A percentile compares a stretch with the other conserved stretches of the same genome.
Conservation (phyloP, 108 stramenopile species). For the Schizochytrium sp. region DNA sequence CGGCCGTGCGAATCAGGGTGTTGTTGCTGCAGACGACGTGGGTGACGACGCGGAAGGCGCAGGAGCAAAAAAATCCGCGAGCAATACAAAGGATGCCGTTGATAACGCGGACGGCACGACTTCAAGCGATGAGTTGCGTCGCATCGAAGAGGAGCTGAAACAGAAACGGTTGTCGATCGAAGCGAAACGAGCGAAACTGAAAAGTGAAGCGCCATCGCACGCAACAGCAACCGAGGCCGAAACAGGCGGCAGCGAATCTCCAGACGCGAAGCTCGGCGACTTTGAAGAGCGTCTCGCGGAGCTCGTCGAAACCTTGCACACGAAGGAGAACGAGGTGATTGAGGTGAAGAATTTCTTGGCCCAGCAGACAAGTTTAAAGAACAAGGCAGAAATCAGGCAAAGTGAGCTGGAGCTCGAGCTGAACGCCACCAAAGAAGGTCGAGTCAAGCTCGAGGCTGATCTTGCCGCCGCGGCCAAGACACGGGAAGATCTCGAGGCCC, state of each 20-base stretch:
- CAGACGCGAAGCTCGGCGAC: background rate
- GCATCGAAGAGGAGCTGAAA: conserved; percentile 37
- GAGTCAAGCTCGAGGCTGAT: background rate
- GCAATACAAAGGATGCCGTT: background rate
- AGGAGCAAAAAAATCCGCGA: background rate
- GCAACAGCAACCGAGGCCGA: no score
- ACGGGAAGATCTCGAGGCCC: background rate
- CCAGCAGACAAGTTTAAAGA: background rate
- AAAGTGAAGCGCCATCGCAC: no score
- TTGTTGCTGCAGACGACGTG: background rate
- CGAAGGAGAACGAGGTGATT: background rate
- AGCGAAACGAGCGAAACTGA: background rate
- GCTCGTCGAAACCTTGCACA: background rate
- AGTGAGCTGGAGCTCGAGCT: background rate
- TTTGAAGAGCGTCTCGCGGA: background rate
- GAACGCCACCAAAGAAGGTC: background rate
- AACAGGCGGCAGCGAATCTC: no score
- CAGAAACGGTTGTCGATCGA: conserved; percentile 46
- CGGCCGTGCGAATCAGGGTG: conserved; percentile 38
- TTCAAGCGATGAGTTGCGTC: conserved; percentile 41
- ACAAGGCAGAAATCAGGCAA: background rate
- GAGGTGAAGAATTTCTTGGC: background rate
- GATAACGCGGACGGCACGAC: no score
- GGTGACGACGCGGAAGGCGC: background rate
- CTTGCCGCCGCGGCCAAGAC: background rate